Base-by-base conservation (phyloP, 192 early-diverging fungal genomes). In the Dissophora globulifera region DNA sequence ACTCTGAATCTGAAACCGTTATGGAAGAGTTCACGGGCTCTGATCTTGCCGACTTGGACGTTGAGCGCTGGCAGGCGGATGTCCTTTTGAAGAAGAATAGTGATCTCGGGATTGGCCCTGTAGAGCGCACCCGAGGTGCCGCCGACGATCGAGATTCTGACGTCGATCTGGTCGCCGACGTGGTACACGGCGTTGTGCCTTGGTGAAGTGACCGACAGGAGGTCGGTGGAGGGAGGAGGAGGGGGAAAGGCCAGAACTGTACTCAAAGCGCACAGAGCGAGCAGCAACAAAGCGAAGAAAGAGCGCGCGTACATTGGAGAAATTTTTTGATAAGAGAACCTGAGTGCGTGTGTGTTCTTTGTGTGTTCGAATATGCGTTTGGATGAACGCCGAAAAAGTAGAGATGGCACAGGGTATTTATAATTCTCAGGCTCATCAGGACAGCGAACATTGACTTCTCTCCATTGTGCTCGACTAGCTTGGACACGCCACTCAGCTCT, bases 1-100 rank as follows among this genome's bases (percentile, higher is more conserved):
- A 29, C 62, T 42, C 31, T 47, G 57, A 75, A 75, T 43, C 38
- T 52, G 62, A 38, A 64, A 7, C 70, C 70, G 1, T 50, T 30
- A 0, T 47, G 35, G 9, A 32, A 32, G 6, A 75, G 50, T 1
- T 19, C 25, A 2, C 50, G 35, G 16, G 62, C 62, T 3, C 9
- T 13, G 26, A 65, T 26, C 0, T 22, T 27, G 22, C 38, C 55
- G 38, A 75, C 20, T 0, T 17, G 2, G 5, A 16, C 62, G 27
- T 75, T 75, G 26, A 75, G 43, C 0, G 32, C 16, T 22, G 70
- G 70, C 19, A 30, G 23, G 33, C 41, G 49, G 40, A 75, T 60
- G 22, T 26, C 1, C 50, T 65, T 75, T 32, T 75, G 70, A 32
- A 75, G 32, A 11, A 10, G 9, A 15, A 75, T 23, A 4, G 38